A percentile compares a stretch with the other conserved stretches of the same genome.
phyloP scores from a whole-genome alignment of 257 asterid species.

The Osmanthus fragrans region DNA sequence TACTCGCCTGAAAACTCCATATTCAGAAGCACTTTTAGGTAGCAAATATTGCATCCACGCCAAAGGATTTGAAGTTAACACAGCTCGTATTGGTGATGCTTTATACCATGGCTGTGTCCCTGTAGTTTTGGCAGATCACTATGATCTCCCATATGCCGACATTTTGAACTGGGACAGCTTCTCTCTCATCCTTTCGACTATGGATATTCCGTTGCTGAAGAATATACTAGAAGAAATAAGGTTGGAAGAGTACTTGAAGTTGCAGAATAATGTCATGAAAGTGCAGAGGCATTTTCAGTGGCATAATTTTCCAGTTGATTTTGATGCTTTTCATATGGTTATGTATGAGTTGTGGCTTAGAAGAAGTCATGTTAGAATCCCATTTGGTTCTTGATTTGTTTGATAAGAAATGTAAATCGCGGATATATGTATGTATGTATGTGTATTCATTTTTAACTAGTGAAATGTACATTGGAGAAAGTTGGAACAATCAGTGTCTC shows the following conservation, averaged over 20 bases:
- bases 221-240: slow-evolving; percentile 39
- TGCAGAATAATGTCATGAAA: slow-evolving; percentile 64
- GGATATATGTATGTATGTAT: too few relatives aligned
- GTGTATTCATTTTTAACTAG: too few relatives aligned
- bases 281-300: slow-evolving; percentile 74
- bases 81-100: slow-evolving; percentile 83
- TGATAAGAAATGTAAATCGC: background rate
- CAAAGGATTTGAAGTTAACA: slow-evolving; percentile 91
- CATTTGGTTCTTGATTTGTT: background rate
- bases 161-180: slow-evolving; percentile 67
- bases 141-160: slow-evolving; percentile 83
- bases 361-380: slow-evolving; percentile 49
- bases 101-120: slow-evolving; percentile 91
- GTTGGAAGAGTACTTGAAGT: slow-evolving; percentile 39
- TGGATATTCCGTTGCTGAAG: slow-evolving; percentile 70
- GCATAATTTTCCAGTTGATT: slow-evolving; percentile 53
- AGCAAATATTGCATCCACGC: slow-evolving; percentile 94
- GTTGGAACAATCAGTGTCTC: too few relatives aligned
- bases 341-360: slow-evolving; percentile 88
- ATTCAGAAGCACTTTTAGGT: slow-evolving; percentile 67
- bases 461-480: too few relatives aligned
- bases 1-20: slow-evolving; percentile 63
- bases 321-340: slow-evolving; percentile 78
- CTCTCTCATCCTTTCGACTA: slow-evolving; percentile 51
- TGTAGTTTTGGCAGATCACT: slow-evolving; percentile 72